Conservation (phyloP, 2,329 filamentous ascomycete species). For the Fusarium sp. region DNA sequence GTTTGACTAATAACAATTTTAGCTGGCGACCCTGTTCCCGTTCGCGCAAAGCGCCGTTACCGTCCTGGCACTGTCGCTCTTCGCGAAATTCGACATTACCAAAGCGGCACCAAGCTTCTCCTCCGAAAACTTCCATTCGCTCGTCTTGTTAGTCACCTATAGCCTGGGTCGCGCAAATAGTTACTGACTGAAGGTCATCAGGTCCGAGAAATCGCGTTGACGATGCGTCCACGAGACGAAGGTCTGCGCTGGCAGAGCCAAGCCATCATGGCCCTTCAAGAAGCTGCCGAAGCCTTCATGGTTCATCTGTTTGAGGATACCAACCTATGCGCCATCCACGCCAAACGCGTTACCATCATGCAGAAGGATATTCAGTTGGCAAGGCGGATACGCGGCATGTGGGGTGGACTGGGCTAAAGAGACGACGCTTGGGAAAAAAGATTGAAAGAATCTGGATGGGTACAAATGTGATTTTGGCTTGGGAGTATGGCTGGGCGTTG, state of each 20-base stretch:
- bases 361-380: constrained; percentile 98
- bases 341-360: constrained; percentile 97
- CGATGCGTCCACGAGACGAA: constrained; percentile 71
- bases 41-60: constrained; percentile 73
- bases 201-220: constrained; percentile 77
- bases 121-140: constrained; percentile 85
- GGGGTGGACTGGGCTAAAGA: constrained; percentile 74
- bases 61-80: constrained; percentile 86
- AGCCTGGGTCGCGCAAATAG: constrained; percentile 7
- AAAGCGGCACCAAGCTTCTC: constrained; percentile 89
- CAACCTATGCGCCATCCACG: constrained; percentile 96
- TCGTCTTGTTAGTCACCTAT: constrained; percentile 69
- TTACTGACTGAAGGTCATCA: constrained; percentile 36
- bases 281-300: constrained; percentile 95
- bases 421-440: not conserved
- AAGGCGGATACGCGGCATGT: constrained; percentile 80
- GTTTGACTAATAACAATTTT: constrained; percentile 40
- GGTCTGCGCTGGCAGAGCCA: constrained; percentile 96
- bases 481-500: constrained; percentile 35
- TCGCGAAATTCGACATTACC: constrained; percentile 91
- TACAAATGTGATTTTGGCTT: constrained; percentile 29
- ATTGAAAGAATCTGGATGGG: constrained; percentile 5
- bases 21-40: constrained; percentile 82
- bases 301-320: constrained; percentile 88
- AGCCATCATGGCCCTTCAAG: constrained; percentile 91